These are phyloP conservation scores for Apiospora malaysiana DNA, from an alignment of 2,329 filamentous ascomycete species.

Conservation along the genomic window DNA sequence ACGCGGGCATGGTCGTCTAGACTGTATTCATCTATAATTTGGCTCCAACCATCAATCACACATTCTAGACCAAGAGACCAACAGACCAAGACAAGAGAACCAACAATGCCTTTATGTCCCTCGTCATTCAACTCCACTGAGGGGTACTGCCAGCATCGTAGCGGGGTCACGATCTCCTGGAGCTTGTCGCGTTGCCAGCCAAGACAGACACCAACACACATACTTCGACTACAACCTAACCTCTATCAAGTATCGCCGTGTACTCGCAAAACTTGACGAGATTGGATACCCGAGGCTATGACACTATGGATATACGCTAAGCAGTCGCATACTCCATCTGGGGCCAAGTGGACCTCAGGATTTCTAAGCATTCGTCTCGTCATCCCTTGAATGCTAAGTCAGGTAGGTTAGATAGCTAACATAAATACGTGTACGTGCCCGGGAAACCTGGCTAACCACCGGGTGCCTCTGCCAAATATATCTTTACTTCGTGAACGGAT, in stretches of 20 bases:
- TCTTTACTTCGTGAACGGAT: no score
- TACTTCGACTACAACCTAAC: background rate
- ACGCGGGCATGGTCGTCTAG: background rate
- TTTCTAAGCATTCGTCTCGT: background rate
- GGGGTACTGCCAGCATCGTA: background rate
- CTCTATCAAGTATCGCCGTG: background rate
- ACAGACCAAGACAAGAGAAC: background rate
- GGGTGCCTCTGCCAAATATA: background rate
- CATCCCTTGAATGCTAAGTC: background rate
- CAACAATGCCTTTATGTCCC: background rate
- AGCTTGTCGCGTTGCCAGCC: background rate
- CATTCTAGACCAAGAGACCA: background rate
- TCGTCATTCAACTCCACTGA: slow-evolving; percentile 1
- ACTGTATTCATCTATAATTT: no score
- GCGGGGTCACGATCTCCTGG: background rate
- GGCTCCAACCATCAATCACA: background rate
- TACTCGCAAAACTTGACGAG: background rate
- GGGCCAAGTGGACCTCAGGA: slow-evolving; percentile 2
- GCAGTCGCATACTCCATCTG: background rate
- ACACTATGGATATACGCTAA: slow-evolving; percentile 4
- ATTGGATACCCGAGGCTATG: background rate
- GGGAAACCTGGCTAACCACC: background rate
- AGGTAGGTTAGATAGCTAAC: no score
- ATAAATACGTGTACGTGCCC: background rate
- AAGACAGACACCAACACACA: background rate